Evolutionary conservation across 2,329 filamentous ascomycete species (phyloP), one percentile per base, ranked within the genome.

Genomic region (Beauveria sp.): DNA sequence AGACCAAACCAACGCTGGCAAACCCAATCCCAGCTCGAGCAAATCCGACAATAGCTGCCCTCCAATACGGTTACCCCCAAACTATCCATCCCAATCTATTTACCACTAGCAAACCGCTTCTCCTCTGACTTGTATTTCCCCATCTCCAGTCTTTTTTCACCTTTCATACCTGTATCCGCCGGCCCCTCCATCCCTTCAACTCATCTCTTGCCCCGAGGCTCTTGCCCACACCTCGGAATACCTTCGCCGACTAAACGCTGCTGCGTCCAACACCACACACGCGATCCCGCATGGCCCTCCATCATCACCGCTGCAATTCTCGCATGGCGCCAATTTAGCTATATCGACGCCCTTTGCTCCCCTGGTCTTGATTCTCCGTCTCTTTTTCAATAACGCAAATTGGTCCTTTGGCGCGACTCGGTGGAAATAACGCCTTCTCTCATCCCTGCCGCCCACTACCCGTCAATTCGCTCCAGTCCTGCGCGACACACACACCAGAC

Each of bases 121-220:
- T 40, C 8, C 30, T 38, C 55, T 38, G 34, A 16, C 5, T 38
- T 38, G 28, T 46, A 22, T 7, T 43, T 45, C 57, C 46, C 57
- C 57, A 59, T 59, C 46, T 52, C 57, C 57, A 52, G n/a, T 58
- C n/a, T 47, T 57, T 52, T 38, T 40, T 40, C 34, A 9, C 51
- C 53, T 30, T 26, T 28, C 18, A 12, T 22, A 20, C 49, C 26
- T 51, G n/a, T 43, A 43, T 10, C 42, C 42, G 42, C n/a, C 22
- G 30, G 30, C 56, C 16, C 30, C 46, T 10, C 20, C 30, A 30
- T 26, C 26, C 42, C n/a, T 42, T 40, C 42, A 58, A 58, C 55
- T 42, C 56, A 38, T 50, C 26, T 47, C 20, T 50, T 49, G 28
- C 46, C 30, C 54, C 54, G 54, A 57, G 54, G n/a, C 42, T 57